phyloP scores from a whole-genome alignment of 352 stramenopile genomes.

The Globisporangium solare region DNA sequence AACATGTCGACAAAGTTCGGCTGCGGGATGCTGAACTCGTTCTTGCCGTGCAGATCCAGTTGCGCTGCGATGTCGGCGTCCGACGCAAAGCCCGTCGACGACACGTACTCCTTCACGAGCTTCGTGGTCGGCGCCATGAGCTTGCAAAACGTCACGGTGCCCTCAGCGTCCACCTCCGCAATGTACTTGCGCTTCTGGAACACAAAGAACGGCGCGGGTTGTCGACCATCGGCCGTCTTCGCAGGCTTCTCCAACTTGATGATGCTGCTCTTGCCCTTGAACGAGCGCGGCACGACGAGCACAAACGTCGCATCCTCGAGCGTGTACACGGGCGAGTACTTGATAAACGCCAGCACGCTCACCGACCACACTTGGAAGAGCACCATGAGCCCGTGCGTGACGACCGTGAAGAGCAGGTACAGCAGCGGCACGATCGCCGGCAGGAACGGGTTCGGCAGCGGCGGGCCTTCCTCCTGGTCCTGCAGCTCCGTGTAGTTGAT shows the following conservation, averaged over 20 bases:
- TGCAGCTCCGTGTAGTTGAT: slow-evolving; percentile 63
- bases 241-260: slow-evolving; percentile 50
- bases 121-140: slow-evolving; percentile 64
- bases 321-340: slow-evolving; percentile 70
- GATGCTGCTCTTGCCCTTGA: slow-evolving; percentile 87
- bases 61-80: slow-evolving; percentile 38
- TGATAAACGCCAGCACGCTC: slow-evolving; percentile 74
- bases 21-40: slow-evolving; percentile 94
- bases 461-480: slow-evolving; percentile 48
- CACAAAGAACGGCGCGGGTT: slow-evolving; percentile 64
- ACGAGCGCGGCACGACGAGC: slow-evolving; percentile 78
- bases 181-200: slow-evolving; percentile 91
- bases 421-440: slow-evolving; percentile 87
- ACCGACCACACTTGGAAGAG: slow-evolving; percentile 89
- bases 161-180: slow-evolving; percentile 50
- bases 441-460: slow-evolving; percentile 88
- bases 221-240: slow-evolving; percentile 25
- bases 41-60: slow-evolving; percentile 82
- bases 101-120: slow-evolving; percentile 59
- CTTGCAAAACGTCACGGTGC: slow-evolving; percentile 69
- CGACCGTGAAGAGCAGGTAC: slow-evolving; percentile 72
- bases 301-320: slow-evolving; percentile 69
- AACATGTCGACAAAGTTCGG: slow-evolving; percentile 95
- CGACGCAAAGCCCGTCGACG: slow-evolving; percentile 35
- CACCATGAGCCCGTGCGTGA: slow-evolving; percentile 83